Percentiles rank a stretch among this genome's conserved stretches.
Evolutionary conservation across 768 basidiomycete species (phyloP).

Genomic region (Hericium rajendrae): DNA sequence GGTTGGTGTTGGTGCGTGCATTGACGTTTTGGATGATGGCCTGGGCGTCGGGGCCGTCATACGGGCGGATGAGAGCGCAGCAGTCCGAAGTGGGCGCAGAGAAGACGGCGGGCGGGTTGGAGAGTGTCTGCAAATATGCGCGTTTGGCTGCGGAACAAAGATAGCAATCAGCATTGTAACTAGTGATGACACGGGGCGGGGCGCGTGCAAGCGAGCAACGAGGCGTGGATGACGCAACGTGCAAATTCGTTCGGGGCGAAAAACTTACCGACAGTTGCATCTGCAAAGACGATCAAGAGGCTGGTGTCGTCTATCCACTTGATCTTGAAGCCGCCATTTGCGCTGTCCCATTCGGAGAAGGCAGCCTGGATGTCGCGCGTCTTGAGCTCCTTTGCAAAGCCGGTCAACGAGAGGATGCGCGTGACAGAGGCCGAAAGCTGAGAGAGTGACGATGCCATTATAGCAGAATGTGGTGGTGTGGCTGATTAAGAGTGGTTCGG

Average conservation of each 20-base stretch:
- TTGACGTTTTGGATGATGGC: constrained; percentile 77
- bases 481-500: constrained; percentile 3
- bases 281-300: constrained; percentile 88
- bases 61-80: constrained; percentile 69
- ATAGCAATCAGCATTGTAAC: constrained; percentile 2
- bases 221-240: constrained; percentile 26
- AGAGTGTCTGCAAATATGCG: constrained; percentile 86
- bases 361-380: constrained; percentile 92
- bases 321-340: constrained; percentile 92
- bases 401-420: constrained; percentile 84
- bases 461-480: background rate
- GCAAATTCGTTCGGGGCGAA: too few relatives aligned
- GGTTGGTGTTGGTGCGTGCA: constrained; percentile 35
- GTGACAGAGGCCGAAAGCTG: constrained; percentile 92
- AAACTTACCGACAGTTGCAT: constrained; percentile 67
- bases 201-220: constrained; percentile 1
- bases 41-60: constrained; percentile 92
- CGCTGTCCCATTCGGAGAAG: constrained; percentile 81
- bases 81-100: constrained; percentile 42
- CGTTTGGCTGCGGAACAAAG: constrained; percentile 66
- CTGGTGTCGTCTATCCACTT: constrained; percentile 99
- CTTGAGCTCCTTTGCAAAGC: constrained; percentile 93
- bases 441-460: constrained; percentile 65
- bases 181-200: background rate
- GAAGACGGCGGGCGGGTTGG: constrained; percentile 67